Evolutionary conservation across 2,329 filamentous ascomycete genomes (phyloP), one percentile per base, ranked within the genome.

Genomic region (Aaosphaeria arxii): DNA sequence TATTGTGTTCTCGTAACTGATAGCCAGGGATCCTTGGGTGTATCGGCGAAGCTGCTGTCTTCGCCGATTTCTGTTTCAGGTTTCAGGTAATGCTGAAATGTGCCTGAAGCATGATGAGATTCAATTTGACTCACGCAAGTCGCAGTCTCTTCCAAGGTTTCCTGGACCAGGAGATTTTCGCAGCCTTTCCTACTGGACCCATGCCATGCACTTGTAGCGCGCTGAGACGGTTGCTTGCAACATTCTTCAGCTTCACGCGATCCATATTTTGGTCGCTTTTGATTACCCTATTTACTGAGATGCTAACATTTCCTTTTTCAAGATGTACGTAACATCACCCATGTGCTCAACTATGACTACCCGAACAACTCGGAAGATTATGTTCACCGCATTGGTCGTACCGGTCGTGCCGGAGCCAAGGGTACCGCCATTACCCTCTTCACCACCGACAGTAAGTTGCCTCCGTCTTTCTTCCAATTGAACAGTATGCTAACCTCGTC

Each of bases 251-350:
- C 76, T 76, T 77, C 79, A 77, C 77, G 80, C 76, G 79, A 71
- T 71, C 78, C 76, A 74, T 69, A 76, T 77, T 77, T 72, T 80
- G 80, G 73, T 75, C 72, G 63, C 62, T 68, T 69, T 73, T 73
- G 66, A 66, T 73, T 64, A 61, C 57, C 59, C 56, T 51, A 67
- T 67, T 74, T 67, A 72, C 66, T 59, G 57, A 78, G 75, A 66
- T 84, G 84, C 90, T 95, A 95, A 95, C 88, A 81, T 83, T 74
- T 81, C 72, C 78, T 73, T 77, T 75, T 79, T 77, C 71, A 96
- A 97, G 94, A 99, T 88, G 94, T 99, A 81, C 92, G 91, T 79
- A 95, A 99, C 83, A 99, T 99, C 80, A 97, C 94, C 77, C 94
- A 99, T 80, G 94, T 99, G 77, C 84, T 99, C 79, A 97, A 97